A percentile compares a stretch with the other conserved stretches of the same genome.
phyloP scores from a whole-genome alignment of 352 stramenopile species.

The Nothophytophthora sp. region DNA sequence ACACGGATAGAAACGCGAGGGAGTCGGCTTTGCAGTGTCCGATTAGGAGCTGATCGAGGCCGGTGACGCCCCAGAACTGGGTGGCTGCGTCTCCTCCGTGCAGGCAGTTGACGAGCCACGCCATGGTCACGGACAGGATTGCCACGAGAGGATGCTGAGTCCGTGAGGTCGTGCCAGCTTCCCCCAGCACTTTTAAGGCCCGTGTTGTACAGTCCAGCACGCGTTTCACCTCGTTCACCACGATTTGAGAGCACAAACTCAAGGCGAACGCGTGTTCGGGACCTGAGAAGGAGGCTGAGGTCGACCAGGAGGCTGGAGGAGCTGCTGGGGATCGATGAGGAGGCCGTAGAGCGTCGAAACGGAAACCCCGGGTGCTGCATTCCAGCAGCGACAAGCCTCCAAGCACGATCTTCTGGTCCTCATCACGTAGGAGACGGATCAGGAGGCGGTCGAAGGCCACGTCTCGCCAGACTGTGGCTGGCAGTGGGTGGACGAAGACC shows the following conservation, averaged over 20 bases:
- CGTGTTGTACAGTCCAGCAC: slow-evolving; percentile 21
- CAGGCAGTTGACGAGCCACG: slow-evolving; percentile 43
- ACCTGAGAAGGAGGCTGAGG: slow-evolving; percentile 1
- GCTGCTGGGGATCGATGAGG: neutral
- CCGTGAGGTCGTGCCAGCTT: slow-evolving; percentile 15
- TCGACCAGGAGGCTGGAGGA: neutral
- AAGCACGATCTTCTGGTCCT: slow-evolving; percentile 37
- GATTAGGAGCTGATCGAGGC: slow-evolving; percentile 24
- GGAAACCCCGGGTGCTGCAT: slow-evolving; percentile 36
- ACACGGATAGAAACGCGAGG: slow-evolving; percentile 34
- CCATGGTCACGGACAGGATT: slow-evolving; percentile 19
- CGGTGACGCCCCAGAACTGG: slow-evolving; percentile 28
- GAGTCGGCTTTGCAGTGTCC: slow-evolving; percentile 30
- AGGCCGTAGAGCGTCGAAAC: slow-evolving; percentile 14
- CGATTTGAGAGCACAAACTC: slow-evolving; percentile 15
- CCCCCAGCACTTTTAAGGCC: slow-evolving; percentile 32
- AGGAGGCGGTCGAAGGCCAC: slow-evolving; percentile 28
- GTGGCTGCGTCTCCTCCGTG: slow-evolving; percentile 34
- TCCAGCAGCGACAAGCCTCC: slow-evolving; percentile 38
- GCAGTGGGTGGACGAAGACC: slow-evolving; percentile 19
- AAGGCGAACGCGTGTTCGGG: slow-evolving; percentile 15
- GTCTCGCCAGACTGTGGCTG: slow-evolving; percentile 30
- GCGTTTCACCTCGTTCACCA: slow-evolving; percentile 18
- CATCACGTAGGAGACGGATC: slow-evolving; percentile 30
- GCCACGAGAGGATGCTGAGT: slow-evolving; percentile 21